Conservation (phyloP, 2,329 filamentous ascomycete species). For the Colletotrichum ledebouriae region DNA sequence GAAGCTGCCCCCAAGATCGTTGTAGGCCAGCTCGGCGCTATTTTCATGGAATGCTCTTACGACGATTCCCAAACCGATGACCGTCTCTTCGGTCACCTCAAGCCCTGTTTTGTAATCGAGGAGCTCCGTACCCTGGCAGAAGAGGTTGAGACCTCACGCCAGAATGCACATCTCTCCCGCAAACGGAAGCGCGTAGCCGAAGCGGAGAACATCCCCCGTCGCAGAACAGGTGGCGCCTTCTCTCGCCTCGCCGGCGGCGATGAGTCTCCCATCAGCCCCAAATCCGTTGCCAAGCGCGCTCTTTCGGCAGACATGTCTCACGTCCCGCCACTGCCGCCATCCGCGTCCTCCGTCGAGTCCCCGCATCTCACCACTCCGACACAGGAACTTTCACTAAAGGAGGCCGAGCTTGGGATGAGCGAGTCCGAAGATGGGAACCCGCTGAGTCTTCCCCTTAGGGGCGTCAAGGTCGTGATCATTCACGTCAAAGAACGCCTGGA, state of each 20-base stretch:
- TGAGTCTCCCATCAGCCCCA: conserved; percentile 67
- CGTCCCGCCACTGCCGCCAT: conserved; percentile 60
- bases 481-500: conserved; percentile 94
- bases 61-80: conserved; percentile 83
- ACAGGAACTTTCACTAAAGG: conserved; percentile 59
- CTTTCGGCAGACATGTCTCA: conserved; percentile 53
- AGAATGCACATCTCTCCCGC: conserved; percentile 55
- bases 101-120: conserved; percentile 83
- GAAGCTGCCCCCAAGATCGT: conserved; percentile 90
- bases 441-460: conserved; percentile 68
- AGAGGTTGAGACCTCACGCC: conserved; percentile 72
- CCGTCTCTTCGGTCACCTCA: conserved; percentile 88
- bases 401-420: conserved; percentile 48
- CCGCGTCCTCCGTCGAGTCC: conserved; percentile 45
- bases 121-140: conserved; percentile 81
- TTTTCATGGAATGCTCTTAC: conserved; percentile 97
- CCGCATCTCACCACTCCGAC: conserved; percentile 63
- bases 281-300: conserved; percentile 51
- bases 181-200: conserved; percentile 74
- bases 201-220: conserved; percentile 49
- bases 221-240: conserved; percentile 37
- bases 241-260: conserved; percentile 42
- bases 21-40: conserved; percentile 77
- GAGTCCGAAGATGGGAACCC: conserved; percentile 35
- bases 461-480: conserved; percentile 87